These are phyloP conservation scores for Claviceps citrina DNA, from an alignment of 2,329 filamentous ascomycete genomes.

Conservation along the genomic window DNA sequence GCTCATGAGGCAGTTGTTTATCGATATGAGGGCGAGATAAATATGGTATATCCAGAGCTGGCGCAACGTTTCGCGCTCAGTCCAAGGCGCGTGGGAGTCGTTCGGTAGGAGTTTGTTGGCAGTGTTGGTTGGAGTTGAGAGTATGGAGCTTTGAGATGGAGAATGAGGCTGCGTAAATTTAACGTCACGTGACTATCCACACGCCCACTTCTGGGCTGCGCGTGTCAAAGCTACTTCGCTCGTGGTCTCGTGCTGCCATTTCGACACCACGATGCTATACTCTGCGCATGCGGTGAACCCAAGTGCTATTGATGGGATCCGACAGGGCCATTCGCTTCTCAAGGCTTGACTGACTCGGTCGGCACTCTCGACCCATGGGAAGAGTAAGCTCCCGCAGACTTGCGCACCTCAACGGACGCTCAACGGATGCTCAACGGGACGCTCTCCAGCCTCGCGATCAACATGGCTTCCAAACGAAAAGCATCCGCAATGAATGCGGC, in stretches of 20 bases:
- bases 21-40: not conserved
- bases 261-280: too few species aligned
- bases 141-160: constrained; percentile 17
- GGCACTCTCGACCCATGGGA: not conserved
- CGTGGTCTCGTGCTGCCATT: too few species aligned
- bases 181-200: constrained; percentile 25
- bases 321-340: not conserved
- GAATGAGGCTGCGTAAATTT: constrained; percentile 24
- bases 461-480: constrained; percentile 90
- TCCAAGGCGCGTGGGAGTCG: constrained; percentile 10
- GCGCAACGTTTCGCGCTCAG: constrained; percentile 8
- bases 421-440: too few species aligned
- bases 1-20: not conserved
- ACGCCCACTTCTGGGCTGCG: not conserved
- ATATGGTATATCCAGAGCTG: not conserved
- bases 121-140: constrained; percentile 14
- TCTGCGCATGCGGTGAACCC: not conserved
- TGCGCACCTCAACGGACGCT: not conserved
- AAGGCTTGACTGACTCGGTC: not conserved
- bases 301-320: not conserved
- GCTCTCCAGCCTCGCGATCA: constrained; percentile 10
- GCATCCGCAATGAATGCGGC: constrained; percentile 55
- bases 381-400: not conserved
- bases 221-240: too few species aligned
- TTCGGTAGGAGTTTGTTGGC: constrained; percentile 11